phyloP scores from a whole-genome alignment of 2,329 filamentous ascomycete species.

The Aureobasidium sp. region DNA sequence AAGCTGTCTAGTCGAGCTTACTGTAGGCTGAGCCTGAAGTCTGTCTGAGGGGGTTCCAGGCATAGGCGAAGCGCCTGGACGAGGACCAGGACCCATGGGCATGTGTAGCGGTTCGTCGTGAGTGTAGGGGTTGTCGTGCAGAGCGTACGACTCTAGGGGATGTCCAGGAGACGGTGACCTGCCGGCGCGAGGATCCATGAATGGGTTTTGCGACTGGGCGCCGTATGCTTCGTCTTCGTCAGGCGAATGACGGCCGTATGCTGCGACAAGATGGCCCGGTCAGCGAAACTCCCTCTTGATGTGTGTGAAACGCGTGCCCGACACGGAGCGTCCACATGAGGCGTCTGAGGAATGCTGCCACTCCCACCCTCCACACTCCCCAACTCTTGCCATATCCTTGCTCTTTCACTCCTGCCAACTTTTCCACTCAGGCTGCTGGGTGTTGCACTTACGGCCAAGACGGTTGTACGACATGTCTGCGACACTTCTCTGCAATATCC shows the following conservation, averaged over 20 bases:
- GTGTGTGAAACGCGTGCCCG: not conserved
- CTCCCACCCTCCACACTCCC: not conserved
- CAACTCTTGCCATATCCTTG: too few relatives aligned
- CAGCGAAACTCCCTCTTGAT: not conserved
- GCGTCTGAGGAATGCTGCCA: not conserved
- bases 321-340: not conserved
- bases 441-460: conserved; percentile 42
- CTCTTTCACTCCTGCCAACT: not conserved
- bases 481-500: not conserved
- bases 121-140: conserved; percentile 67
- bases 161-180: conserved; percentile 71
- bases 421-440: not conserved
- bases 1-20: conserved; percentile 40
- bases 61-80: conserved; percentile 23
- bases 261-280: conserved; percentile 9
- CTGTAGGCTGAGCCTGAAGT: conserved; percentile 74
- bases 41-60: conserved; percentile 57
- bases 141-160: conserved; percentile 67
- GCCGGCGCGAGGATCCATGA: conserved; percentile 46
- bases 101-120: conserved; percentile 55
- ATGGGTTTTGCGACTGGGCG: conserved; percentile 20
- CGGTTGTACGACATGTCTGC: conserved; percentile 61
- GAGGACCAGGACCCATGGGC: conserved; percentile 51
- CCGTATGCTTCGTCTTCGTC: conserved; percentile 20
- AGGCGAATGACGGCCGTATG: conserved; percentile 14